Percentiles rank a stretch among this genome's conserved stretches.
These are phyloP conservation scores for Telopea speciosissima DNA, from an alignment of 177 flowering plant species.

Conservation along the genomic window DNA sequence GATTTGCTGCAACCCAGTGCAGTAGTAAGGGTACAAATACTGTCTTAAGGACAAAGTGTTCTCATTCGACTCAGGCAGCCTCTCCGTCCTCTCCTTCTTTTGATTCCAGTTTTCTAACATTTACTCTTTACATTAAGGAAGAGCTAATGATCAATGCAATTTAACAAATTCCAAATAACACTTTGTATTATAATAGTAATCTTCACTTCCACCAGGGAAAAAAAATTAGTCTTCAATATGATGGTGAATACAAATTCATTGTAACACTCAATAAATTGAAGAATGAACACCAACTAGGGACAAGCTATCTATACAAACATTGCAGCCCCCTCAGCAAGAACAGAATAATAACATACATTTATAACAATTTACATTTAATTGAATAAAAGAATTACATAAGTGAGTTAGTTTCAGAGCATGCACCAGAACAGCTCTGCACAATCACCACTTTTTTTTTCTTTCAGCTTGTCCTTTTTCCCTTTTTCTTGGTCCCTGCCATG, in stretches of 20 bases:
- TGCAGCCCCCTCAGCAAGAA: neutral
- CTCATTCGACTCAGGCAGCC: too few relatives aligned
- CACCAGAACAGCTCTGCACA: neutral
- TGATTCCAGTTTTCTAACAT: too few relatives aligned
- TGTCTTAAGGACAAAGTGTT: too few relatives aligned
- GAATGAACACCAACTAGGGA: neutral
- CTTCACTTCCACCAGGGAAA: too few relatives aligned
- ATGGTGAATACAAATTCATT: neutral
- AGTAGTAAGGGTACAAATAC: too few relatives aligned
- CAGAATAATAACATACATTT: neutral
- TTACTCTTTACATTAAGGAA: neutral
- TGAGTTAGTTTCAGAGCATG: conserved; percentile 1
- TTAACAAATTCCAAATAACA: too few relatives aligned
- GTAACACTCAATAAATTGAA: neutral
- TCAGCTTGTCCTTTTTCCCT: neutral
- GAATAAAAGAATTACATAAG: conserved; percentile 15
- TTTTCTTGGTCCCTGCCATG: too few relatives aligned
- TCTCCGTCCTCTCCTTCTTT: too few relatives aligned
- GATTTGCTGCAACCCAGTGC: too few relatives aligned
- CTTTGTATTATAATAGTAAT: too few relatives aligned
- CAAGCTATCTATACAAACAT: conserved; percentile 5
- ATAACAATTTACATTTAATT: conserved; percentile 5
- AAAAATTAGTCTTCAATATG: neutral
- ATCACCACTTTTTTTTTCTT: neutral
- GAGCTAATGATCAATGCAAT: too few relatives aligned